Conservation (phyloP, 139 green algal genomes). For the Picochlorum sp. region DNA sequence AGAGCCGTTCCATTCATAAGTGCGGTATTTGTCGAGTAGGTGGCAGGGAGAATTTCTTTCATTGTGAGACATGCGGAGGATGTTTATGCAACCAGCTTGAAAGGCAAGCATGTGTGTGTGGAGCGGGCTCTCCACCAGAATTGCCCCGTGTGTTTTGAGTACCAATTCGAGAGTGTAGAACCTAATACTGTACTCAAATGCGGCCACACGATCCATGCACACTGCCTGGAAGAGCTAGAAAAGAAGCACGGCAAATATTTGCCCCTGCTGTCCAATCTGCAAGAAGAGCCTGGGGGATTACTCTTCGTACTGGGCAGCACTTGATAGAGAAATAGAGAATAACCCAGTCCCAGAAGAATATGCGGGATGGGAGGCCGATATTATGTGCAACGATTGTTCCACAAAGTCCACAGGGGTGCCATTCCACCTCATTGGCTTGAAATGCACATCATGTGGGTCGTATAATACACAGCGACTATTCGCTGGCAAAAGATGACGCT, state of each 20-base stretch:
- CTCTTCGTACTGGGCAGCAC: slow-evolving; percentile 37
- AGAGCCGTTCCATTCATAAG: slow-evolving; percentile 80
- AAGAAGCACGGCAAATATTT: slow-evolving; percentile 34
- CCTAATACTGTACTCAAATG: slow-evolving; percentile 80
- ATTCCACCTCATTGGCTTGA: slow-evolving; percentile 71
- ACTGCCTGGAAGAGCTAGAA: slow-evolving; percentile 52
- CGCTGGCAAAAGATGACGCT: no score
- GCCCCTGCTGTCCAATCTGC: slow-evolving; percentile 65
- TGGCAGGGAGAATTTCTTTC: slow-evolving; percentile 84
- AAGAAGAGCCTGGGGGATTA: slow-evolving; percentile 51
- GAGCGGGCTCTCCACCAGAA: slow-evolving; percentile 83
- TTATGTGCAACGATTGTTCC: slow-evolving; percentile 72
- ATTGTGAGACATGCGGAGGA: slow-evolving; percentile 83
- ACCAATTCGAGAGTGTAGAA: slow-evolving; percentile 81
- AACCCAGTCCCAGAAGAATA: slow-evolving; percentile 64
- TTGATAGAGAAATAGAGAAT: slow-evolving; percentile 49
- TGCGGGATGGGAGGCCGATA: slow-evolving; percentile 31
- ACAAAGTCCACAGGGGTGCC: slow-evolving; percentile 7
- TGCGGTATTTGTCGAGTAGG: slow-evolving; percentile 85
- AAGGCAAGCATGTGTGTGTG: slow-evolving; percentile 77
- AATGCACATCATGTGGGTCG: slow-evolving; percentile 52
- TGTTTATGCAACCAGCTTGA: slow-evolving; percentile 71
- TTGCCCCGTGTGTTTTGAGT: slow-evolving; percentile 84
- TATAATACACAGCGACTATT: slow-evolving; percentile 66
- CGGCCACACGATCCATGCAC: slow-evolving; percentile 86